Evolutionary conservation across 495 filamentous ascomycete genomes (phyloP).

Genomic region (Astrothelium macrocarpum): DNA sequence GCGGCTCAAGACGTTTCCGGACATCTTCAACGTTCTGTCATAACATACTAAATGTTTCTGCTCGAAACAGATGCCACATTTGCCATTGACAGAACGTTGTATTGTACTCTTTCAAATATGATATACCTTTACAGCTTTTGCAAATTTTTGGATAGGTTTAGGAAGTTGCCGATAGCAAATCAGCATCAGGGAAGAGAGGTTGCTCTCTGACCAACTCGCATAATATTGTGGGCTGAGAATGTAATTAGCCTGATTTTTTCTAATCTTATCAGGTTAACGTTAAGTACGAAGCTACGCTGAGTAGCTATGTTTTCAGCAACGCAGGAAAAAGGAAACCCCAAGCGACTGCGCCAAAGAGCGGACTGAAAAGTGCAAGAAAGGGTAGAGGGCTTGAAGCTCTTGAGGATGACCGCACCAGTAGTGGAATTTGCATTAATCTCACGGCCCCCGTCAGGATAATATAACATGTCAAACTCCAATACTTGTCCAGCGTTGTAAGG

Average conservation of each 20-base stretch:
- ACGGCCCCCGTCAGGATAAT: not conserved
- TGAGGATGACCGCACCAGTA: conserved; percentile 12
- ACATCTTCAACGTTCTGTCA: not conserved
- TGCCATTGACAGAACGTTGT: not conserved
- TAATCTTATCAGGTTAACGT: too few species aligned
- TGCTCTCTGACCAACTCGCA: too few species aligned
- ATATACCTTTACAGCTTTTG: not conserved
- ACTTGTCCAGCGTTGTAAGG: conserved; percentile 6
- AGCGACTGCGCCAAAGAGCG: not conserved
- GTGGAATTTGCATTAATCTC: not conserved
- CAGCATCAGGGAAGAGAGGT: too few species aligned
- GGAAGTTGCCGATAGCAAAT: too few species aligned
- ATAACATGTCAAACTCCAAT: conserved; percentile 1
- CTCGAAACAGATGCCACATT: not conserved
- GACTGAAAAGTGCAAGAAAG: conserved; percentile 21
- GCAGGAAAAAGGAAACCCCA: not conserved
- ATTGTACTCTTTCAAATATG: not conserved
- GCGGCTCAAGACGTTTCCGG: not conserved
- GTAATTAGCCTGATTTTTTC: too few species aligned
- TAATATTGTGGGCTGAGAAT: too few species aligned
- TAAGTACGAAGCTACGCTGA: not conserved
- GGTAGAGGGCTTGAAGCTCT: conserved; percentile 26
- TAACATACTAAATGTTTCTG: not conserved
- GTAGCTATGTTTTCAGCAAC: not conserved
- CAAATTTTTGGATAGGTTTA: not conserved